Evolutionary conservation across 495 filamentous ascomycete genomes (phyloP).

Genomic region (Aspergillus wentii): DNA sequence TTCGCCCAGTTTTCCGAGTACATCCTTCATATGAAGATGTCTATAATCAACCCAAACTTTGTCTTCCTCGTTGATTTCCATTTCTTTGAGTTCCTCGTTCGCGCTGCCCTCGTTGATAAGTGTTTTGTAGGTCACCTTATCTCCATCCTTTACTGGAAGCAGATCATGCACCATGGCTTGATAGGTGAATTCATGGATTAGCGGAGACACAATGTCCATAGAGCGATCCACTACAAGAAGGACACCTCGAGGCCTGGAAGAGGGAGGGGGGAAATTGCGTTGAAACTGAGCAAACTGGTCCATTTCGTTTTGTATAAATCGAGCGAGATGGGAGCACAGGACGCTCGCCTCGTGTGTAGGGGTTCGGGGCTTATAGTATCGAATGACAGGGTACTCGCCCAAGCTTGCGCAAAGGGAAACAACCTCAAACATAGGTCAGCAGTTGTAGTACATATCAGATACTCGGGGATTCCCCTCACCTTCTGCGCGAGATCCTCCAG

Average conservation of each 20-base stretch:
- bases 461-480: conserved; percentile 43
- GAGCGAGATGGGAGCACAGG: conserved; percentile 78
- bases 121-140: conserved; percentile 83
- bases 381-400: conserved; percentile 84
- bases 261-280: conserved; percentile 74
- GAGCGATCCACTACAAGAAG: conserved; percentile 86
- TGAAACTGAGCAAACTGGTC: conserved; percentile 81
- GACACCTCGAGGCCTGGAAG: conserved; percentile 75
- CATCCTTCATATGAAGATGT: conserved; percentile 96
- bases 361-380: conserved; percentile 76
- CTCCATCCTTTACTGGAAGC: conserved; percentile 77
- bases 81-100: conserved; percentile 74
- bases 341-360: conserved; percentile 82
- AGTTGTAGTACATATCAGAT: neutral
- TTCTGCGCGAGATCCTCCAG: conserved; percentile 81
- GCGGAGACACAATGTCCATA: conserved; percentile 82
- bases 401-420: conserved; percentile 77
- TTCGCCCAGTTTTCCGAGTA: conserved; percentile 84
- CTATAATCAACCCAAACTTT: conserved; percentile 90
- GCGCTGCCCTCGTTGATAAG: conserved; percentile 62
- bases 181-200: conserved; percentile 96
- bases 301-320: conserved; percentile 86
- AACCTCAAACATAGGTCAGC: conserved; percentile 53
- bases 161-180: conserved; percentile 97
- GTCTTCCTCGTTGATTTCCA: conserved; percentile 85